These are phyloP conservation scores for Suhomyces wounanorum DNA, from an alignment of 1,139 yeast species.

Conservation along the genomic window DNA sequence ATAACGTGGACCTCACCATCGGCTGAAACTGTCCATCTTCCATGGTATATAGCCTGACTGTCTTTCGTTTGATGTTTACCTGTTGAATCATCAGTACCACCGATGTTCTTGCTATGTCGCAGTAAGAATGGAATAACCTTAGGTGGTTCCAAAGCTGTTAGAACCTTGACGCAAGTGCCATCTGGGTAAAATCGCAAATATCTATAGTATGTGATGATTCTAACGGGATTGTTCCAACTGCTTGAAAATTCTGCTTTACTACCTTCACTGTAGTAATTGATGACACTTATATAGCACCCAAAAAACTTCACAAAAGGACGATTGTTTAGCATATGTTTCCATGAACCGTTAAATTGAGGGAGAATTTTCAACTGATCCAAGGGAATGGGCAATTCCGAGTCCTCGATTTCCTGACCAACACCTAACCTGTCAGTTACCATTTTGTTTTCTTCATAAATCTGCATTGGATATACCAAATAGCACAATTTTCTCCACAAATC, in stretches of 20 bases:
- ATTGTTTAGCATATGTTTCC: slow-evolving; percentile 51
- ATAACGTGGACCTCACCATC: slow-evolving; percentile 55
- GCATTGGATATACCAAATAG: slow-evolving; percentile 56
- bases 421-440: slow-evolving; percentile 17
- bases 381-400: slow-evolving; percentile 40
- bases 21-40: slow-evolving; percentile 55
- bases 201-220: slow-evolving; percentile 85
- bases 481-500: slow-evolving; percentile 61
- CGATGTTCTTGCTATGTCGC: slow-evolving; percentile 24
- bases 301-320: slow-evolving; percentile 73
- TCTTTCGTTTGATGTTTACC: slow-evolving; percentile 22
- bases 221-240: slow-evolving; percentile 76
- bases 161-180: slow-evolving; percentile 69
- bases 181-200: slow-evolving; percentile 79
- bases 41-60: slow-evolving; percentile 43
- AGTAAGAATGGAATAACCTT: slow-evolving; percentile 58
- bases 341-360: slow-evolving; percentile 50
- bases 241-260: slow-evolving; percentile 63
- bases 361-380: slow-evolving; percentile 44
- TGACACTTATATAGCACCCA: slow-evolving; percentile 85
- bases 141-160: slow-evolving; percentile 67
- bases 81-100: background rate
- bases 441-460: slow-evolving; percentile 50
- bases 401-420: slow-evolving; percentile 21
- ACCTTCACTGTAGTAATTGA: slow-evolving; percentile 83